Evolutionary conservation across 805 yeast species (phyloP), one percentile per base, ranked within the genome.

Genomic region (Saccharomycopsis amapae): DNA sequence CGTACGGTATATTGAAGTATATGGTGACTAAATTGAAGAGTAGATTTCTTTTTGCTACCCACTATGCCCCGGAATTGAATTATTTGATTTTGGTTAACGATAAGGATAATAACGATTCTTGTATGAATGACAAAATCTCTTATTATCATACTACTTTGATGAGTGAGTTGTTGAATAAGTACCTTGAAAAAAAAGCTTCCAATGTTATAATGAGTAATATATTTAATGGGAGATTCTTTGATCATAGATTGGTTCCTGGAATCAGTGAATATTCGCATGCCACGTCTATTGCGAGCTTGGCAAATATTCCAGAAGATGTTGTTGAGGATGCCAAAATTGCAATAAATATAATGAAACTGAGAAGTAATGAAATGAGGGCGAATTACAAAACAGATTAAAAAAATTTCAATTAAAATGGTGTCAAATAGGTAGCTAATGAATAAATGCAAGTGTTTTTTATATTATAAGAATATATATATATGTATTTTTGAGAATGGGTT

Each of bases 11-110:
- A 0, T 61, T 88, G 40, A 61, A 73, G 33, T 75, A 79, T 56
- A 62, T 88, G 45, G 53, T 76, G 12, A 60, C 64, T 18, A 59
- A 60, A 3, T 84, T 80, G 53, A 68, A 73, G 53, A 81, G 93
- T 55, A 70, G 90, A 22, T 71, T 89, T 0, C 64, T 88, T n/a
- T 88, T 88, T 68, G 96, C 96, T 1, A 88, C 96, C 0, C 96
- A 88, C 67, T 88, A 79, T 62, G 86, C 82, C 0, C 58, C 63
- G 0, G 84, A 79, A 46, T 49, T 79, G 5, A 58, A 70, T n/a
- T 51, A 58, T 0, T 56, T 81, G 4, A 60, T 77, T 23, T 45
- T 51, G 1, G 42, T 37, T 2, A 59, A 62, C 36, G 60, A 52
- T 55, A 23, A 44, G 39, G 58, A 53, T 48, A 52, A 51, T 34